Percentiles rank a stretch among this genome's conserved stretches.
Evolutionary conservation across 2,329 filamentous ascomycete genomes (phyloP).

Genomic region (Xylaria arbuscula): DNA sequence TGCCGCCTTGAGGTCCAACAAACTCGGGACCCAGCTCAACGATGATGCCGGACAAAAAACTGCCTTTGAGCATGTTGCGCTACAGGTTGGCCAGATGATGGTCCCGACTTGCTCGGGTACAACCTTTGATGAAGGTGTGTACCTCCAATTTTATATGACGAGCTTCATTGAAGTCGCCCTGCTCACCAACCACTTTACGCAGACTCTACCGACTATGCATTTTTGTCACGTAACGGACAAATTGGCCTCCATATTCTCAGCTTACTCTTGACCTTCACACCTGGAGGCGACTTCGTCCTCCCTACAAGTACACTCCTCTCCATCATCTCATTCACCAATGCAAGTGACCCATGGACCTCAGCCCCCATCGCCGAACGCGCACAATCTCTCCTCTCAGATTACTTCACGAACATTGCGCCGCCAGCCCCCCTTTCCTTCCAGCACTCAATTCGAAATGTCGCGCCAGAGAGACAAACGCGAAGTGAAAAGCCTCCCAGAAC

Average conservation of each 20-base stretch:
- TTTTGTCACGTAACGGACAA: conserved; percentile 39
- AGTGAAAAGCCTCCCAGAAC: background rate
- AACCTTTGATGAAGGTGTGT: conserved; percentile 42
- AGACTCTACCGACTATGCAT: conserved; percentile 44
- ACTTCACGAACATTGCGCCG: conserved; percentile 22
- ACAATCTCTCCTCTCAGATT: conserved; percentile 35
- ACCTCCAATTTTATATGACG: background rate
- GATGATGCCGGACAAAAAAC: conserved; percentile 48
- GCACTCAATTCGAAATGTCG: conserved; percentile 9
- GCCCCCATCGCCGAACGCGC: conserved; percentile 32
- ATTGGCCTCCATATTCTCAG: conserved; percentile 45
- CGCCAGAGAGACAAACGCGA: background rate
- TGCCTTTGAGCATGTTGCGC: conserved; percentile 32
- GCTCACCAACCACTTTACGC: conserved; percentile 2
- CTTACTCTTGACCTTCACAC: conserved; percentile 39
- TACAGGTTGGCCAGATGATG: conserved; percentile 51
- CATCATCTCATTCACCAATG: conserved; percentile 47
- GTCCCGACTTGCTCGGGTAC: conserved; percentile 40
- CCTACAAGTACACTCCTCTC: conserved; percentile 44
- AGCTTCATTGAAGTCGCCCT: background rate
- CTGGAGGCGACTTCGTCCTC: conserved; percentile 34
- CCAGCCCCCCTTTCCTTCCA: background rate
- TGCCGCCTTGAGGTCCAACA: conserved; percentile 27
- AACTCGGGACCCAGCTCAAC: conserved; percentile 35
- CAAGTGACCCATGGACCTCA: conserved; percentile 45